Conservation (phyloP, 2,329 filamentous ascomycete species). For the Nemania sp. region DNA sequence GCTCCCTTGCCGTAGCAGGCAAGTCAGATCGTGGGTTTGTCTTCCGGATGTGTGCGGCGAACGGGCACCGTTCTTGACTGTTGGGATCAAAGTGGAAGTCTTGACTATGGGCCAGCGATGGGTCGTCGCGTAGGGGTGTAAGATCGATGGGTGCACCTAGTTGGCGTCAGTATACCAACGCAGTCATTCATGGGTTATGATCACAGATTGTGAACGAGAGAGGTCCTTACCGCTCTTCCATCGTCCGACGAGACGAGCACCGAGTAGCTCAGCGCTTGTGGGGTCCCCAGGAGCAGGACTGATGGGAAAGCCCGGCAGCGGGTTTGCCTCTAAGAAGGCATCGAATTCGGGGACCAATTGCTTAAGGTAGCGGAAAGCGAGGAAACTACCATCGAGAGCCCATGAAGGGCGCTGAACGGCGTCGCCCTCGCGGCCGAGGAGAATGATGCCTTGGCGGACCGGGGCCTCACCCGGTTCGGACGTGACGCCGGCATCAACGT, state of each 20-base stretch:
- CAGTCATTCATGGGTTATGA: not conserved
- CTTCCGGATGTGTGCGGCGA: constrained; percentile 61
- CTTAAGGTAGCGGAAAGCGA: constrained; percentile 58
- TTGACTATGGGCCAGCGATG: constrained; percentile 51
- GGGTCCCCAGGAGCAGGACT: constrained; percentile 37
- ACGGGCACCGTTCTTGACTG: constrained; percentile 56
- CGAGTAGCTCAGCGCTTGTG: constrained; percentile 53
- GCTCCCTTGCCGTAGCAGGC: constrained; percentile 41
- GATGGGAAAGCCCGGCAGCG: constrained; percentile 17
- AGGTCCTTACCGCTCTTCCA: constrained; percentile 53
- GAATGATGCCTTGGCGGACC: constrained; percentile 52
- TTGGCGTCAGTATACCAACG: constrained; percentile 2
- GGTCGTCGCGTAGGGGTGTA: constrained; percentile 49
- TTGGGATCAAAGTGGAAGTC: constrained; percentile 54
- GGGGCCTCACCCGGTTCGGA: constrained; percentile 42
- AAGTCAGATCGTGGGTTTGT: constrained; percentile 58
- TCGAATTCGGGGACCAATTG: constrained; percentile 61
- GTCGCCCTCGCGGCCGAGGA: constrained; percentile 55
- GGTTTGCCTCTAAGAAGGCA: constrained; percentile 51
- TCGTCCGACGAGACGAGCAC: constrained; percentile 57
- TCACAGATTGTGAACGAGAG: not conserved
- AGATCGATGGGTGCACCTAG: constrained; percentile 52
- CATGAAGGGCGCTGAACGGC: constrained; percentile 49
- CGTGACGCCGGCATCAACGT: constrained; percentile 43
- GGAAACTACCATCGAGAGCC: constrained; percentile 59